These are phyloP conservation scores for Anthostomella pinea DNA, from an alignment of 2,329 filamentous ascomycete species.

Conservation along the genomic window DNA sequence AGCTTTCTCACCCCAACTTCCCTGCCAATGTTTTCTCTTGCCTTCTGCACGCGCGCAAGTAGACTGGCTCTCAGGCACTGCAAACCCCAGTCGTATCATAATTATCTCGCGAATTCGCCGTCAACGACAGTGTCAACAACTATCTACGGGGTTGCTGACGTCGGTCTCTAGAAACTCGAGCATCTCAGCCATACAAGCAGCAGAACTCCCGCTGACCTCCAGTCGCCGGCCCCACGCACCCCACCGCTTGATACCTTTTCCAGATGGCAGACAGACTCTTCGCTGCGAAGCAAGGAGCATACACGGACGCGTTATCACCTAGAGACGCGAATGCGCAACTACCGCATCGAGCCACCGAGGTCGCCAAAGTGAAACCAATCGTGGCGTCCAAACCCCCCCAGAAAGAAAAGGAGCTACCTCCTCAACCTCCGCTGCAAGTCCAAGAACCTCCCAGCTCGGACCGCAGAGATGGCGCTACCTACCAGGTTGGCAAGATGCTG, in stretches of 20 bases:
- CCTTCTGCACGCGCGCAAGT: too few relatives aligned
- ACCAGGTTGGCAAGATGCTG: conserved; percentile 70
- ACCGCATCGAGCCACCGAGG: conserved; percentile 35
- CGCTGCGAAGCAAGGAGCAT: conserved; percentile 47
- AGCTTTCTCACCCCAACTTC: too few relatives aligned
- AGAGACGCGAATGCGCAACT: conserved; percentile 61
- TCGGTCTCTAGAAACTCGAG: too few relatives aligned
- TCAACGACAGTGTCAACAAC: too few relatives aligned
- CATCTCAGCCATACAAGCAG: conserved; percentile 6
- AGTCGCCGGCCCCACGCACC: conserved; percentile 3
- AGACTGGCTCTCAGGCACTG: too few relatives aligned
- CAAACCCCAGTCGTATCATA: too few relatives aligned
- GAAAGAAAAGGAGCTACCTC: conserved; percentile 65
- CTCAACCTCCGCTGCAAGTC: conserved; percentile 59
- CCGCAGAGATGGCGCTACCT: conserved; percentile 66
- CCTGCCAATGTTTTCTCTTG: too few relatives aligned
- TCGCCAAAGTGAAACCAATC: conserved; percentile 51
- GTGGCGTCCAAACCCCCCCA: conserved; percentile 29
- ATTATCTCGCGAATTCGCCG: too few relatives aligned
- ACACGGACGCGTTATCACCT: conserved; percentile 63
- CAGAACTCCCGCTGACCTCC: conserved; percentile 3
- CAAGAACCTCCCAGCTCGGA: conserved; percentile 65
- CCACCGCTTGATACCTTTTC: conserved; percentile 4
- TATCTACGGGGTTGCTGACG: too few relatives aligned
- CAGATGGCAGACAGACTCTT: conserved; percentile 48